phyloP scores from a whole-genome alignment of 2,329 filamentous ascomycete genomes.

The Cordyceps pruinosa region DNA sequence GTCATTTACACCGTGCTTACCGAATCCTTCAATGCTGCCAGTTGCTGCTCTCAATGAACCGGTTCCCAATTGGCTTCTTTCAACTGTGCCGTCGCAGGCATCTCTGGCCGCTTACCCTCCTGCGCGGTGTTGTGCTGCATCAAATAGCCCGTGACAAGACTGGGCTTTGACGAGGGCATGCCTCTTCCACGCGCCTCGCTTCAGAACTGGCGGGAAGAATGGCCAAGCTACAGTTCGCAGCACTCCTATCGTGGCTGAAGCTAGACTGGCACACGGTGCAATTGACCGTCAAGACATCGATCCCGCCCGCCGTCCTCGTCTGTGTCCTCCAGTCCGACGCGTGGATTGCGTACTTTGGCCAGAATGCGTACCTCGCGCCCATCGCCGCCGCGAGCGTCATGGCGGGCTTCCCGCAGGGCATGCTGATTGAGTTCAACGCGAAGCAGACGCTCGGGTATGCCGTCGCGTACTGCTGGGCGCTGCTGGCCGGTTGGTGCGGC shows the following conservation, averaged over 20 bases:
- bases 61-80: no score
- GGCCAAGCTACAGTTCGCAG: conserved; percentile 12
- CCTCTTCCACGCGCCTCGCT: background rate
- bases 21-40: background rate
- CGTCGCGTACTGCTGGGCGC: conserved; percentile 11
- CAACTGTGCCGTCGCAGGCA: no score
- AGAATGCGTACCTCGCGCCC: conserved; percentile 9
- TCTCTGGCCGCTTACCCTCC: background rate
- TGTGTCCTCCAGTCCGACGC: conserved; percentile 9
- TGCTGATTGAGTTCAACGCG: conserved; percentile 6
- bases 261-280: conserved; percentile 5
- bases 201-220: background rate
- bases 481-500: conserved; percentile 10
- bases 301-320: conserved; percentile 9
- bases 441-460: background rate
- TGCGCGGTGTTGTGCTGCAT: background rate
- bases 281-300: conserved; percentile 3
- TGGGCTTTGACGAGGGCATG: background rate
- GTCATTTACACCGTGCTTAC: background rate
- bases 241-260: background rate
- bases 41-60: background rate
- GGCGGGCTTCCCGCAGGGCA: conserved; percentile 5
- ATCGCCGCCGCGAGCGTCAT: conserved; percentile 7
- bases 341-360: conserved; percentile 8
- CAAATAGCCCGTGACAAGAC: background rate